These are phyloP conservation scores for Mollisiaceae sp. DNA, from an alignment of 2,329 filamentous ascomycete species.

Conservation along the genomic window DNA sequence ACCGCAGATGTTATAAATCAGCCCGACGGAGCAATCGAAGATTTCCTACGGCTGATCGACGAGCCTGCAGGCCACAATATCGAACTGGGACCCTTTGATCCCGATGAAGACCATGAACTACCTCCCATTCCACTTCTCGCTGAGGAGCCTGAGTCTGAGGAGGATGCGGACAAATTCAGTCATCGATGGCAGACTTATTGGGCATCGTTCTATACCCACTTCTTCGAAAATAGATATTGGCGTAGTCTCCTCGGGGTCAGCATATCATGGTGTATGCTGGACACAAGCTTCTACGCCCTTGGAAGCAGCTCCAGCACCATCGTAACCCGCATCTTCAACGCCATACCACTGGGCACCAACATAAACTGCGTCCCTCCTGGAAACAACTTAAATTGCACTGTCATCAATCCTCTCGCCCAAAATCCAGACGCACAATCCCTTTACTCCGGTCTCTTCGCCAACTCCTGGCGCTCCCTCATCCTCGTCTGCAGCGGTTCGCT, in stretches of 20 bases:
- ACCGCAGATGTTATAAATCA: conserved; percentile 81
- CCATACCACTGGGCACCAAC: neutral
- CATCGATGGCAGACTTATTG: neutral
- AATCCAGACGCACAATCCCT: no score
- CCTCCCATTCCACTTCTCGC: neutral
- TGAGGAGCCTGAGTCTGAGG: neutral
- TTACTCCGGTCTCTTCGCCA: no score
- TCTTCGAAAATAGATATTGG: neutral
- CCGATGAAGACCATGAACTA: neutral
- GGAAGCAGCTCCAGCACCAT: neutral
- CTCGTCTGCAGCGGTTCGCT: no score
- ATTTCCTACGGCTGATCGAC: conserved; percentile 59
- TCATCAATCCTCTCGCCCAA: no score
- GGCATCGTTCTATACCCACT: neutral
- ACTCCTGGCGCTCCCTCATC: no score
- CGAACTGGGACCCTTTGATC: neutral
- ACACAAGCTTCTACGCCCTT: neutral
- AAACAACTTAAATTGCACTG: no score
- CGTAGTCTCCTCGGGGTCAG: conserved; percentile 55
- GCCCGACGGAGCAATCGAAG: conserved; percentile 69
- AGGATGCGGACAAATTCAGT: conserved; percentile 51
- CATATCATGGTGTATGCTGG: neutral
- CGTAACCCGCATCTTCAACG: neutral
- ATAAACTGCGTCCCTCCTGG: no score
- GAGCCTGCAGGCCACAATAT: neutral